Evolutionary conservation across 331 rosid species (phyloP), one percentile per base, ranked within the genome.

Genomic region (Acacia pycnantha): DNA sequence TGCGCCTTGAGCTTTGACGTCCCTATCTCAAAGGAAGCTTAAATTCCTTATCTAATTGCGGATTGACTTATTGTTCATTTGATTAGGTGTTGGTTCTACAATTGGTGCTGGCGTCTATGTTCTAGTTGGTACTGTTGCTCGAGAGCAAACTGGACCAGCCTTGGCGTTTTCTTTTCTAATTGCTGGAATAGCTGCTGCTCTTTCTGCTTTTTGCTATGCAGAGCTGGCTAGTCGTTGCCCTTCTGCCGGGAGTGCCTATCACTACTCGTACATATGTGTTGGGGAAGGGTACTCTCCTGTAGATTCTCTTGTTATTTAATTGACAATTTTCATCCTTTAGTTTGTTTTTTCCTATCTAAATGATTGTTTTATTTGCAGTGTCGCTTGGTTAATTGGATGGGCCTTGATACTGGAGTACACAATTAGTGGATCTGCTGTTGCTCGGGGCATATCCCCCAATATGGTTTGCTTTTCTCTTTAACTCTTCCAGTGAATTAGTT

Each of bases 331-430:
- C 61, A 53, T 69, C 33, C 41, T 35, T 77, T 24, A 22, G 37
- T 13, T 56, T 58, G 62, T 16, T 4, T 61, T 64, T 9, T 3
- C 62, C 76, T 69, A 46, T 74, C 44, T 77, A 59, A 65, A 66
- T 76, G 22, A 10, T 73, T 27, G 24, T 16, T 79, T 67, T 84
- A 73, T 88, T 66, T 84, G 61, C 83, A 95, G 99, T 12, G 92
- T 88, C 81, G 99, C 98, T 84, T 95, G 99, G 99, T 81, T 95
- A 87, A 70, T 95, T 54, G 99, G 99, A 26, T 95, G 99, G 99
- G 96, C 97, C 72, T 81, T 95, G 85, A 86, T 95, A 77, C 89
- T 95, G 77, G 99, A 95, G 85, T 95, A 95, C 77, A 91, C 93
- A 54, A 88, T 95, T 59, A 90, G 99, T 27, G 98, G 97, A 47